Evolutionary conservation across 768 basidiomycete genomes (phyloP).

Genomic region (Pulveroboletus sp.): DNA sequence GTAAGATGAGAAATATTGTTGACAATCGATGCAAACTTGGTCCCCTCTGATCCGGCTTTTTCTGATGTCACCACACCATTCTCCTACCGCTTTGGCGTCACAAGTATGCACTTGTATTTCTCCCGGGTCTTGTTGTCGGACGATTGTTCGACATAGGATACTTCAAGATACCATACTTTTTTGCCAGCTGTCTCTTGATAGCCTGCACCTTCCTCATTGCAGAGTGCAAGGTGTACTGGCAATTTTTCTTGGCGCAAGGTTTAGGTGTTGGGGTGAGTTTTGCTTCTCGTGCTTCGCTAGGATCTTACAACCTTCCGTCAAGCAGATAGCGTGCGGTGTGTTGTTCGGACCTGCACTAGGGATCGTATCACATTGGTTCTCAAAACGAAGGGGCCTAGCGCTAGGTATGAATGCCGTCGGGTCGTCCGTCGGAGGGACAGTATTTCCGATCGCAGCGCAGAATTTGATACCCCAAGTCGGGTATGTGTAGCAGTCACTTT

Average conservation of each 20-base stretch:
- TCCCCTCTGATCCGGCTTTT: background rate
- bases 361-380: constrained; percentile 71
- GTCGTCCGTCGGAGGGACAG: constrained; percentile 61
- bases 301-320: background rate
- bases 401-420: constrained; percentile 63
- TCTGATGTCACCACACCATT: background rate
- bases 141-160: constrained; percentile 72
- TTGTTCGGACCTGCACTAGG: constrained; percentile 60
- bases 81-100: background rate
- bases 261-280: constrained; percentile 55
- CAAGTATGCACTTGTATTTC: constrained; percentile 59
- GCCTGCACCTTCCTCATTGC: constrained; percentile 59
- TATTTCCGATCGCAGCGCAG: constrained; percentile 59
- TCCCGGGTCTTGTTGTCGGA: constrained; percentile 59
- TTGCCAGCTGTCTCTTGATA: constrained; percentile 48
- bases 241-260: constrained; percentile 73
- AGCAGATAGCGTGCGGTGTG: constrained; percentile 43
- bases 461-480: constrained; percentile 52
- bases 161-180: constrained; percentile 46
- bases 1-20: background rate
- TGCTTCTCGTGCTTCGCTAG: background rate
- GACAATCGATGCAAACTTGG: background rate
- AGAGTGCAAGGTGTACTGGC: constrained; percentile 72
- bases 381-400: constrained; percentile 48
- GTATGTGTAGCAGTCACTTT: constrained; percentile 32